Base-by-base conservation (phyloP, 2,329 filamentous ascomycete genomes). In the Sphaceloma murrayae region DNA sequence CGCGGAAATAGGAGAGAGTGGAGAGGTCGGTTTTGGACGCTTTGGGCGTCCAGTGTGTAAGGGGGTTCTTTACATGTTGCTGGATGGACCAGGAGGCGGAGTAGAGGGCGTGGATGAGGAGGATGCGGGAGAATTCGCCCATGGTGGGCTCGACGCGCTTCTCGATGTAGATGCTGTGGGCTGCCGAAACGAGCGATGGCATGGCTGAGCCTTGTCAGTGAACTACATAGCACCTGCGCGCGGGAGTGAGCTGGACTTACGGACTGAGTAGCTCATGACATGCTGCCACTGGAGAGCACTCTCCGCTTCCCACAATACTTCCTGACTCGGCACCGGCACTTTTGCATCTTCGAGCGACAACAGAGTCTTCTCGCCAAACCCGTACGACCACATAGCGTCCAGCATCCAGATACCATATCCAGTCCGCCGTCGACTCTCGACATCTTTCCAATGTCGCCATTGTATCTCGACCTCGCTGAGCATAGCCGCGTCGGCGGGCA, bases 91-190 rank as follows among this genome's bases (percentile, higher is more conserved):
- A 70, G 39, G 66, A 67, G 29, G 68, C 61, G 18, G 65, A 65
- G 45, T 69, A 73, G 6, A 74, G 59, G 4, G 68, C 69, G 51
- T 72, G 69, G 17, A 74, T 63, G 13, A 71, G 59, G 6, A 74
- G 55, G 17, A 67, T 61, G 8, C 69, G 64, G 24, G 67, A 66
- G 46, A 74, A 69, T 31, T 74, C 69, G 13, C 69, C 67, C 24
- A 67, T 63, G 11, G 59, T 60, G 1, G 60, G 52, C 7, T 66
- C 58, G 5, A 73, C 53, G 26, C 55, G 58, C 51, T 73, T 74
- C 49, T 72, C 67, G 16, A 70, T 62, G 51, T 72, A 74, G 2
- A 72, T 51, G 3, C 61, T 60, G 39, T 71, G 62, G 9, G 70
- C 56, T 1, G 67, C 66, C 33, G 62, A 56, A 26, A 61, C 59